Conservation (phyloP, 805 yeast species). For the Yarrowia phangngaensis region DNA sequence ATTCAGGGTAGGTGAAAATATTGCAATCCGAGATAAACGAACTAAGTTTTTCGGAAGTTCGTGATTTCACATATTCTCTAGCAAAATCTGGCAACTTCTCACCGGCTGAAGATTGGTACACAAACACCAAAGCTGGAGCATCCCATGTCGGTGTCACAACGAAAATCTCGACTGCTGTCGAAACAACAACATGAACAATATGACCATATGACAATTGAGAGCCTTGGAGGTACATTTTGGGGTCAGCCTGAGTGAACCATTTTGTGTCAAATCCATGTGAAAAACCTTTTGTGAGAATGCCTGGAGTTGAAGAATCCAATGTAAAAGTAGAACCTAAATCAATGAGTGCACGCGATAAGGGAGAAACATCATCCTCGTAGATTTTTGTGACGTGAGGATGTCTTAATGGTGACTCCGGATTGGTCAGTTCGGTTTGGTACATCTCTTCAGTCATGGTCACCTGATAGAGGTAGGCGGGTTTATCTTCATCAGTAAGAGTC, state of each 20-base stretch:
- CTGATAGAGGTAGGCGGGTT: slow-evolving; percentile 51
- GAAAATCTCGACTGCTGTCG: slow-evolving; percentile 14
- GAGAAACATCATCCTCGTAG: slow-evolving; percentile 68
- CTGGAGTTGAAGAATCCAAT: slow-evolving; percentile 68
- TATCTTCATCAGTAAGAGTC: slow-evolving; percentile 64
- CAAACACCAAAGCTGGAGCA: slow-evolving; percentile 16
- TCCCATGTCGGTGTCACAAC: slow-evolving; percentile 17
- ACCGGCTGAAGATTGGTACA: slow-evolving; percentile 5
- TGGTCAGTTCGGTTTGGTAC: slow-evolving; percentile 53
- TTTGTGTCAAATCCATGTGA: slow-evolving; percentile 75
- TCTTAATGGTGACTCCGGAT: slow-evolving; percentile 60
- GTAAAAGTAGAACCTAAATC: slow-evolving; percentile 70
- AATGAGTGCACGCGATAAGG: slow-evolving; percentile 71
- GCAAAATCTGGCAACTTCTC: slow-evolving; percentile 17
- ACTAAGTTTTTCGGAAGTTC: slow-evolving; percentile 2
- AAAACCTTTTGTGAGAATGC: slow-evolving; percentile 79
- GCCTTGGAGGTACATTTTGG: background rate
- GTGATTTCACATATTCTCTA: slow-evolving; percentile 5
- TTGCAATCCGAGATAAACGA: slow-evolving; percentile 3
- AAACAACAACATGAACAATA: slow-evolving; percentile 31
- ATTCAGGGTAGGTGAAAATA: slow-evolving; percentile 4
- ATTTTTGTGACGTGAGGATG: slow-evolving; percentile 60
- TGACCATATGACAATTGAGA: slow-evolving; percentile 5
- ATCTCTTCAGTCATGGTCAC: slow-evolving; percentile 64
- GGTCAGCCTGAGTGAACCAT: slow-evolving; percentile 42